Conservation (phyloP, 106 monocot genomes). For the Alisma plantagoaquatica region DNA sequence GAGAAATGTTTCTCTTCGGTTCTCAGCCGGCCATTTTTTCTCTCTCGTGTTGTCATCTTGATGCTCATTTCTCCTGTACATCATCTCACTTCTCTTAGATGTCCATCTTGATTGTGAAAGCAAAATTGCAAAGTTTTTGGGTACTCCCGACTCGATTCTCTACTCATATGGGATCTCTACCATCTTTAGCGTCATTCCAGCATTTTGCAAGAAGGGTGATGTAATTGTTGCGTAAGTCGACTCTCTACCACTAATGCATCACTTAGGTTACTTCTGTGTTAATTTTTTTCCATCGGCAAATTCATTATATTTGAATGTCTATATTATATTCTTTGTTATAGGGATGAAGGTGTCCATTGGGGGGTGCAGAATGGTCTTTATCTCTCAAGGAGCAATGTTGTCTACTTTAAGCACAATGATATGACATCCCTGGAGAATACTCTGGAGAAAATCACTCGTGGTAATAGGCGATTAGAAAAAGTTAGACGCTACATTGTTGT, state of each 20-base stretch:
- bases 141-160: constrained; percentile 90
- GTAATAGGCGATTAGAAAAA: constrained; percentile 54
- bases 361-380: constrained; percentile 92
- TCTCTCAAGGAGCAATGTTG: constrained; percentile 89
- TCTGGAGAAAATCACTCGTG: constrained; percentile 61
- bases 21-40: no score
- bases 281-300: background rate
- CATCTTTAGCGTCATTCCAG: constrained; percentile 98
- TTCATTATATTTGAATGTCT: background rate
- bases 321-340: constrained; percentile 16
- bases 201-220: constrained; percentile 98
- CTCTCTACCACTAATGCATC: background rate
- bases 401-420: constrained; percentile 98
- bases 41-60: background rate
- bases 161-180: constrained; percentile 99
- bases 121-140: constrained; percentile 86
- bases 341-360: constrained; percentile 97
- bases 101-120: constrained; percentile 96
- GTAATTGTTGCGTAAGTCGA: constrained; percentile 90
- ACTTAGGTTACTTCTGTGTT: no score
- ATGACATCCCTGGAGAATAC: constrained; percentile 76
- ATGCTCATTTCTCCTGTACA: background rate
- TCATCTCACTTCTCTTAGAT: constrained; percentile 27
- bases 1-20: no score
- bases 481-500: constrained; percentile 84